A percentile compares a stretch with the other conserved stretches of the same genome.
Evolutionary conservation across 306 rosid species (phyloP).

Genomic region (Trichosanthes cucumerina): DNA sequence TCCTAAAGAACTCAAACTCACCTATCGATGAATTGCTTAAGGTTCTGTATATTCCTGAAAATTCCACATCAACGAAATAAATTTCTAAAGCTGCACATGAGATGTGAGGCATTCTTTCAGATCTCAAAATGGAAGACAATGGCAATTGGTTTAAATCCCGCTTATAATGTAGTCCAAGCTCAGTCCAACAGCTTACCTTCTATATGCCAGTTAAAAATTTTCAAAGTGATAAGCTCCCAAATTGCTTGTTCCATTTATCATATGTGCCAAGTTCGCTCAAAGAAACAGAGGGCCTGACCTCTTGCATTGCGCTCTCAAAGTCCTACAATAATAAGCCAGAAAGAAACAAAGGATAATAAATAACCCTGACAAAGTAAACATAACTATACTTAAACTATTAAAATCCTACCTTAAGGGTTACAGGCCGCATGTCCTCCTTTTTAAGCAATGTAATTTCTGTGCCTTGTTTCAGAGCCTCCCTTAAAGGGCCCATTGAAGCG

Average conservation of each 20-base stretch:
- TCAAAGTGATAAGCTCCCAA: slow-evolving; percentile 41
- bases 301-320: slow-evolving; percentile 53
- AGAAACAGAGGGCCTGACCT: slow-evolving; percentile 89
- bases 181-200: background rate
- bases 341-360: slow-evolving; percentile 3
- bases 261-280: slow-evolving; percentile 52
- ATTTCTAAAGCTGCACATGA: background rate
- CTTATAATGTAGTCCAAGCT: background rate
- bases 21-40: background rate
- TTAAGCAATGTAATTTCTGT: slow-evolving; percentile 50
- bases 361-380: background rate
- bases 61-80: background rate
- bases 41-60: background rate
- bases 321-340: slow-evolving; percentile 30
- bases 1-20: background rate
- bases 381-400: background rate
- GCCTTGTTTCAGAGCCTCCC: slow-evolving; percentile 72
- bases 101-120: background rate
- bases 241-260: slow-evolving; percentile 74
- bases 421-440: slow-evolving; percentile 74
- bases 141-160: background rate
- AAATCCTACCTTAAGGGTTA: slow-evolving; percentile 55
- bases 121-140: background rate
- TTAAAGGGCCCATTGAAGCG: slow-evolving; percentile 96
- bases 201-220: background rate